Evolutionary conservation across 768 basidiomycete species (phyloP).

Genomic region (Suillus luteus): DNA sequence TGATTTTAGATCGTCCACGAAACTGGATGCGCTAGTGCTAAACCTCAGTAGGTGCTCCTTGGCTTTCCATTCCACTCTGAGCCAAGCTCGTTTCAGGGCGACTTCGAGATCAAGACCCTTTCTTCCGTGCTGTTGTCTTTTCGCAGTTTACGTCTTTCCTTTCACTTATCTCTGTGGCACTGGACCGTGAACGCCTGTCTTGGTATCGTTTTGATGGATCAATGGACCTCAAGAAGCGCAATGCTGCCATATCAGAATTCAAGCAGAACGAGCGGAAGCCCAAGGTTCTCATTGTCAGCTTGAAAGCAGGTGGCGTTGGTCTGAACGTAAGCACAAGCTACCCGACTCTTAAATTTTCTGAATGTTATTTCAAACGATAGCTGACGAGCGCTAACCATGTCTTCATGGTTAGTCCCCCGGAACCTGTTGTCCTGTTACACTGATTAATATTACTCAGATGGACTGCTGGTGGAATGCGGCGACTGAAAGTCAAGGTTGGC

Average conservation of each 20-base stretch:
- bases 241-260: conserved; percentile 76
- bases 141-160: conserved; percentile 90
- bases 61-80: not conserved
- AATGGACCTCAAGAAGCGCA: conserved; percentile 84
- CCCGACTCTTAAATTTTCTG: conserved; percentile 4
- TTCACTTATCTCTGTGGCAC: conserved; percentile 71
- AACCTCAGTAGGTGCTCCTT: conserved; percentile 58
- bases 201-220: conserved; percentile 89
- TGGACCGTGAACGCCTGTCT: conserved; percentile 68
- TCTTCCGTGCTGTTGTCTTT: conserved; percentile 84
- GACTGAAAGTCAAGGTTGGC: conserved; percentile 72
- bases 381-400: conserved; percentile 83
- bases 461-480: conserved; percentile 94
- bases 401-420: conserved; percentile 64
- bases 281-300: conserved; percentile 73
- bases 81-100: conserved; percentile 43
- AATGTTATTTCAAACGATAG: conserved; percentile 35
- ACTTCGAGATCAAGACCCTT: conserved; percentile 69
- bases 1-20: conserved; percentile 88
- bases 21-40: conserved; percentile 79
- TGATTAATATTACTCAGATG: conserved; percentile 53
- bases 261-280: conserved; percentile 66
- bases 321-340: conserved; percentile 59
- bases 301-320: conserved; percentile 93
- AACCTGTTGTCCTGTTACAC: not conserved